phyloP scores from a whole-genome alignment of 768 basidiomycete genomes.

The Leucogyrophana mollusca region DNA sequence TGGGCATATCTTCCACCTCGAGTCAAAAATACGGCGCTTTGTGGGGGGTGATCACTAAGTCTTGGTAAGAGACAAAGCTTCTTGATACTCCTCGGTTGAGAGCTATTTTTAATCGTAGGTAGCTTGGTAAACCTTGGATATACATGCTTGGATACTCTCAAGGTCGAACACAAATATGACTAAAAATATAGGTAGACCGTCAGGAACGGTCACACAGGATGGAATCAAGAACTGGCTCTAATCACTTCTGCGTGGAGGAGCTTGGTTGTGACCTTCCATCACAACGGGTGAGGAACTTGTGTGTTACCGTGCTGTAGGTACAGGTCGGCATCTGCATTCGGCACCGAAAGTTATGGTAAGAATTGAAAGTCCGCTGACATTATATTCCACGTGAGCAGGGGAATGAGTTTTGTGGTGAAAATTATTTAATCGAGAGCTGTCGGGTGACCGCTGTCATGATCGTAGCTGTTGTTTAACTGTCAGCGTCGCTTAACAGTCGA shows the following conservation, averaged over 20 bases:
- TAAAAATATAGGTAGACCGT: neutral
- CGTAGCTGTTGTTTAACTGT: neutral
- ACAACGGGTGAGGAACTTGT: neutral
- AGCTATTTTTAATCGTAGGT: neutral
- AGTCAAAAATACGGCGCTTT: conserved; percentile 1
- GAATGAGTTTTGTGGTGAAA: conserved; percentile 6
- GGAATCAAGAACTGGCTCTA: neutral
- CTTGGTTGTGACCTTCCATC: neutral
- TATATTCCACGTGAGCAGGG: neutral
- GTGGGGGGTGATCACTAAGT: neutral
- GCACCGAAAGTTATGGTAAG: neutral
- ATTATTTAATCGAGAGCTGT: neutral
- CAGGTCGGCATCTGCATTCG: neutral
- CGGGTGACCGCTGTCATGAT: conserved; percentile 4
- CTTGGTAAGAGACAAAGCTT: too few relatives aligned
- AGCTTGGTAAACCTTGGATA: conserved; percentile 4
- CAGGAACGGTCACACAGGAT: conserved; percentile 1
- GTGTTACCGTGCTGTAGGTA: neutral
- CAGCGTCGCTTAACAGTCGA: neutral
- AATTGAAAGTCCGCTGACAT: neutral
- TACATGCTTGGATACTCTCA: conserved; percentile 4
- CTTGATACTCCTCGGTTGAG: neutral
- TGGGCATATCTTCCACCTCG: too few relatives aligned
- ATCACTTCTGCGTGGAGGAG: neutral
- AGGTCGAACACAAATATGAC: neutral